A percentile compares a stretch with the other conserved stretches of the same genome.
Conservation (phyloP, 2,329 filamentous ascomycete species). For the Arthrocladium fulminans region DNA sequence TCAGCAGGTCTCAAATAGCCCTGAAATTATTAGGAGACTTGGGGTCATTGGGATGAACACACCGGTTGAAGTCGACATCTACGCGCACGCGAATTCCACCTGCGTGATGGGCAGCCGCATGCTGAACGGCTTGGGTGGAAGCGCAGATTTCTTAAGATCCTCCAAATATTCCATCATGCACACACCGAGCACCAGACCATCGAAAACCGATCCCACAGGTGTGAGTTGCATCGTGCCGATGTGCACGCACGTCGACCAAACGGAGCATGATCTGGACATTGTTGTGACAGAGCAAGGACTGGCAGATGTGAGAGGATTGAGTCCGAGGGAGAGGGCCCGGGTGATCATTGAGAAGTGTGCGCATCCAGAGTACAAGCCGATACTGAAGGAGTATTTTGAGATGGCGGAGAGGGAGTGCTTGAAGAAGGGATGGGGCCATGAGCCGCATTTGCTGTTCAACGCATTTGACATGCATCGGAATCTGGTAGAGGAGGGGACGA, state of each 20-base stretch:
- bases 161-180: slow-evolving; percentile 90
- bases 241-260: slow-evolving; percentile 87
- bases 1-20: slow-evolving; percentile 82
- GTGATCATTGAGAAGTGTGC: slow-evolving; percentile 83
- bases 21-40: slow-evolving; percentile 79
- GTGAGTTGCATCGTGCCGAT: slow-evolving; percentile 86
- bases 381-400: slow-evolving; percentile 72
- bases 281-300: slow-evolving; percentile 69
- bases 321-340: slow-evolving; percentile 67
- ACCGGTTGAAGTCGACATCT: slow-evolving; percentile 87
- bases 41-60: slow-evolving; percentile 94
- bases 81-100: slow-evolving; percentile 85
- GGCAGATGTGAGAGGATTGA: slow-evolving; percentile 74
- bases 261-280: slow-evolving; percentile 86
- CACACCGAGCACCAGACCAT: slow-evolving; percentile 70
- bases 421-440: slow-evolving; percentile 78
- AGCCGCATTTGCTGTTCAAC: slow-evolving; percentile 81
- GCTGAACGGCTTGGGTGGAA: slow-evolving; percentile 76
- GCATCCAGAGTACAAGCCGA: slow-evolving; percentile 75
- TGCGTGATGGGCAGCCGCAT: slow-evolving; percentile 83
- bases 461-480: slow-evolving; percentile 84
- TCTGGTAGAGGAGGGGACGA: slow-evolving; percentile 71
- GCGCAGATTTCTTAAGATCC: slow-evolving; percentile 69
- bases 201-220: slow-evolving; percentile 72
- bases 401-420: slow-evolving; percentile 80